Conservation (phyloP, 2,329 filamentous ascomycete genomes). For the Ophiostoma angusticollis region DNA sequence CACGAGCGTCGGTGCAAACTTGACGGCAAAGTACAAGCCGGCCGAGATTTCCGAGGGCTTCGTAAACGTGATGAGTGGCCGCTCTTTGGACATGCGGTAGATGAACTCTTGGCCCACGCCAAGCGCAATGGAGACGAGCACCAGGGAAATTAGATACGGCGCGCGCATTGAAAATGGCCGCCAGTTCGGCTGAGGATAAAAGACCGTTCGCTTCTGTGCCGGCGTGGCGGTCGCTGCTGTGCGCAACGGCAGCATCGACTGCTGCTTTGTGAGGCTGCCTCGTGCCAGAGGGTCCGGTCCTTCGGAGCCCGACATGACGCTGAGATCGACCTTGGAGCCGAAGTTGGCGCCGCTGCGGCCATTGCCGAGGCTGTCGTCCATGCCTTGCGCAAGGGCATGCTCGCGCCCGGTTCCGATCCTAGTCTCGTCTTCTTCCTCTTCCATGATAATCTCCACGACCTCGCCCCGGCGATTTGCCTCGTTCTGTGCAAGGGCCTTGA, state of each 20-base stretch:
- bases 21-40: conserved; percentile 46
- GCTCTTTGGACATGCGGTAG: conserved; percentile 33
- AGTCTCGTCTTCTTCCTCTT: conserved; percentile 10
- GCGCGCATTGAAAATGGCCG: conserved; percentile 52
- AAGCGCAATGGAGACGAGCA: conserved; percentile 40
- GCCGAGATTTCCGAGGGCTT: conserved; percentile 36
- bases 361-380: not conserved
- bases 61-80: conserved; percentile 37
- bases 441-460: conserved; percentile 46
- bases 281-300: not conserved
- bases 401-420: too few species aligned
- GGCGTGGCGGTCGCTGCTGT: conserved; percentile 15
- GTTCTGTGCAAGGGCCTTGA: conserved; percentile 39
- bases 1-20: conserved; percentile 49
- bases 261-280: conserved; percentile 17
- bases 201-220: conserved; percentile 35
- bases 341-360: conserved; percentile 1
- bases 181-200: conserved; percentile 54
- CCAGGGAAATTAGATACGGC: conserved; percentile 43
- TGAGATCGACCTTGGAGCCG: conserved; percentile 34
- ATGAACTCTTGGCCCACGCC: conserved; percentile 41
- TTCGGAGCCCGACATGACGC: conserved; percentile 34
- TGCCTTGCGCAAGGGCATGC: too few species aligned
- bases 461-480: conserved; percentile 48
- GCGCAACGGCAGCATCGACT: conserved; percentile 21